These are phyloP conservation scores for Tylopilus sp. DNA, from an alignment of 768 basidiomycete genomes.

Conservation along the genomic window DNA sequence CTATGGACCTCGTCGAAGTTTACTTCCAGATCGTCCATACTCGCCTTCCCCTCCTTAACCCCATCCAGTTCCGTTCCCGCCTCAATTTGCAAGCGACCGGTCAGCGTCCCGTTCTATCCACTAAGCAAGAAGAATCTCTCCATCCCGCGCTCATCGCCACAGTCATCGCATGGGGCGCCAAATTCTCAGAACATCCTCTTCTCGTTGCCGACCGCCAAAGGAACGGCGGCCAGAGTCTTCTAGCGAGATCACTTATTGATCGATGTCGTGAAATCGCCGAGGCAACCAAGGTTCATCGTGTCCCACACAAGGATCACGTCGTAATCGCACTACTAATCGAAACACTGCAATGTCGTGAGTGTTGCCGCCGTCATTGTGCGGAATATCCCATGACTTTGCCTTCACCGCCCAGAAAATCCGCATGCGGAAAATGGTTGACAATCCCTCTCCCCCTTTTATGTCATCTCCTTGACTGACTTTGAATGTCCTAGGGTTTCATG, in stretches of 20 bases:
- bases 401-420: constrained; percentile 54
- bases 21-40: constrained; percentile 93
- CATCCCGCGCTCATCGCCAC: constrained; percentile 81
- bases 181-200: constrained; percentile 88
- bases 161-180: constrained; percentile 87
- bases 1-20: constrained; percentile 89
- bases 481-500: constrained; percentile 61
- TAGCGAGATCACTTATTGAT: constrained; percentile 75
- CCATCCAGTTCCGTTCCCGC: constrained; percentile 71
- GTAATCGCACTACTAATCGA: constrained; percentile 81
- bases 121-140: constrained; percentile 41
- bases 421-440: constrained; percentile 62
- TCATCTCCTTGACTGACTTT: constrained; percentile 16
- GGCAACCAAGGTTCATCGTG: constrained; percentile 79
- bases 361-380: neutral
- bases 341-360: constrained; percentile 84
- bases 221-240: constrained; percentile 65
- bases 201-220: constrained; percentile 75
- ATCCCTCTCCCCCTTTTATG: constrained; percentile 13
- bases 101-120: constrained; percentile 21
- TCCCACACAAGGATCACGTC: constrained; percentile 76
- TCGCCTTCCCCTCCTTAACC: constrained; percentile 83
- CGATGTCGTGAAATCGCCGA: constrained; percentile 86
- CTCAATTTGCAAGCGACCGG: constrained; percentile 43
- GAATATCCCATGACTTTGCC: constrained; percentile 5